Evolutionary conservation across 306 rosid genomes (phyloP), one percentile per base, ranked within the genome.

Genomic region (Carpinus viminea): DNA sequence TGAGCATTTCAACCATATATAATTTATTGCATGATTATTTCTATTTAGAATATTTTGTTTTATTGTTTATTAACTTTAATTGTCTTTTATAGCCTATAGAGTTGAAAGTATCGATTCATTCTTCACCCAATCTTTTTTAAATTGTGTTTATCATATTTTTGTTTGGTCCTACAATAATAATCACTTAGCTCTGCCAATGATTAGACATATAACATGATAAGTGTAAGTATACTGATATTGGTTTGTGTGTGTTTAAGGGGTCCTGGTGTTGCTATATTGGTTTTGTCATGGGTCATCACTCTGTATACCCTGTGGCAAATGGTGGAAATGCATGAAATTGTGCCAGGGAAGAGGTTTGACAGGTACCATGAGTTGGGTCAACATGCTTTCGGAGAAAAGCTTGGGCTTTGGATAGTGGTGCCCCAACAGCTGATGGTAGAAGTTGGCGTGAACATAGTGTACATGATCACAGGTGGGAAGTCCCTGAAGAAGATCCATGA

Each of bases 331-430:
- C 89, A 86, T 21, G 89, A 86, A n/a, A 31, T 53, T 13, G 85
- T 80, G 10, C 87, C 87, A 0, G 87, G 87, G 20, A 82, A 71
- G 77, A 70, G 89, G 73, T 86, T 83, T 43, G 89, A 86, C 12
- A 66, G 89, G 70, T 86, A 86, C 83, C 89, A 86, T 53, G 89
- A 86, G 47, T 48, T 86, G 21, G 85, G 89, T 0, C 87, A 86
- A 38, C 80, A 86, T 11, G 83, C 83, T 53, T 80, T 86, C 12
- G 85, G 89, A 0, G 79, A 80, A 76, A 83, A 65, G 74, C 79
- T 77, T 4, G 89, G 89, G 8, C 81, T 83, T 34, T 83, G 79
- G 79, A 9, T 86, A 12, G 87, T 86, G 73, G 89, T 83, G 17
- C 87, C 89, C 0, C 89, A 86, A 38, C 89, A 86, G 51, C 78